A percentile compares a stretch with the other conserved stretches of the same genome.
Conservation (phyloP, 805 yeast species). For the Saturnispora gosingensis region DNA sequence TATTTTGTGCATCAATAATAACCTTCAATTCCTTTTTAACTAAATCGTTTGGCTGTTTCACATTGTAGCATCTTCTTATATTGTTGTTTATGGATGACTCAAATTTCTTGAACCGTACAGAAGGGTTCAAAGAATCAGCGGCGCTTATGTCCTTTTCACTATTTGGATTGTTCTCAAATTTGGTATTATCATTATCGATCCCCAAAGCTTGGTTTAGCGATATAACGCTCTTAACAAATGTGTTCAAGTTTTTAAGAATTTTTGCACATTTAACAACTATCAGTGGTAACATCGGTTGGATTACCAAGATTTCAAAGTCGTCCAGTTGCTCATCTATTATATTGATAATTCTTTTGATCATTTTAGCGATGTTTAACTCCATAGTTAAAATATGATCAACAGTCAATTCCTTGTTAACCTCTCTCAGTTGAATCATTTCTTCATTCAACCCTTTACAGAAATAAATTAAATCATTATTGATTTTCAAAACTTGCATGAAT, state of each 20-base stretch:
- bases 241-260: constrained; percentile 13
- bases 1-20: constrained; percentile 6
- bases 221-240: constrained; percentile 18
- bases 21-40: constrained; percentile 11
- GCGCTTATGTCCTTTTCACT: background rate
- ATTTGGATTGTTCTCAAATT: constrained; percentile 1
- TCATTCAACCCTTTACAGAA: constrained; percentile 8
- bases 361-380: constrained; percentile 24
- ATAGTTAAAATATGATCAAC: constrained; percentile 24
- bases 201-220: constrained; percentile 15
- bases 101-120: constrained; percentile 17
- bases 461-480: constrained; percentile 17
- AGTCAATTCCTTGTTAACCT: constrained; percentile 11
- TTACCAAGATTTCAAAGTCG: constrained; percentile 20
- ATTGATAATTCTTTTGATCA: constrained; percentile 21
- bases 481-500: constrained; percentile 21
- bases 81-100: constrained; percentile 16
- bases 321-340: constrained; percentile 25
- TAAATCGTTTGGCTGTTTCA: constrained; percentile 15
- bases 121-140: constrained; percentile 2
- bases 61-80: constrained; percentile 12
- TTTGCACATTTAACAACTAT: constrained; percentile 22
- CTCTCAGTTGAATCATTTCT: constrained; percentile 4
- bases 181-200: background rate
- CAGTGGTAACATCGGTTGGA: constrained; percentile 22